Evolutionary conservation across 164 flowering plant genomes (phyloP).

Genomic region (Paratinospora sagittata): DNA sequence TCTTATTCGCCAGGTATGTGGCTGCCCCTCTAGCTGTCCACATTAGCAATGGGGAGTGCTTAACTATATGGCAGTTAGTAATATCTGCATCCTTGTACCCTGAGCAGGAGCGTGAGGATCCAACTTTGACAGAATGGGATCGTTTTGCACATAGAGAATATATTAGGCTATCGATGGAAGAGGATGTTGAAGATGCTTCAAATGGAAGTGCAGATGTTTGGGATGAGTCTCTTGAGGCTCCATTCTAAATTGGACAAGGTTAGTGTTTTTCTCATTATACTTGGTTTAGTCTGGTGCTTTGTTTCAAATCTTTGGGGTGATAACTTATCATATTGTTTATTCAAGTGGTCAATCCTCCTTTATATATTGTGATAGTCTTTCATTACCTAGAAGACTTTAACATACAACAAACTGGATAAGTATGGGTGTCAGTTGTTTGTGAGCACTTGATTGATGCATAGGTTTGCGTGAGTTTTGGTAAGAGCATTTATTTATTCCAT

Average conservation of each 20-base stretch:
- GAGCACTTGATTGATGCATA: no score
- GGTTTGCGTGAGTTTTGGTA: no score
- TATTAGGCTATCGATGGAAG: slow-evolving; percentile 97
- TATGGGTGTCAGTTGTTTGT: no score
- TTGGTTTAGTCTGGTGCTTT: background rate
- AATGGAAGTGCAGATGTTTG: slow-evolving; percentile 97
- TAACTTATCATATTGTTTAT: background rate
- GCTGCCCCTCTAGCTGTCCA: background rate
- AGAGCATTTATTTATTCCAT: no score
- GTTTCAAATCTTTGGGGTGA: background rate
- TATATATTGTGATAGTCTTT: no score
- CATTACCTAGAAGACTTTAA: background rate
- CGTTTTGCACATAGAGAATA: slow-evolving; percentile 97
- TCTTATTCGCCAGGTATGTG: slow-evolving; percentile 87
- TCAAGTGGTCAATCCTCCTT: no score
- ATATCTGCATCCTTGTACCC: background rate
- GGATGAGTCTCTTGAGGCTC: slow-evolving; percentile 97
- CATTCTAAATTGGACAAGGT: slow-evolving; percentile 46
- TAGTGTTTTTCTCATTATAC: slow-evolving; percentile 2
- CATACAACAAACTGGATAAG: background rate
- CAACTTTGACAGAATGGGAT: slow-evolving; percentile 97
- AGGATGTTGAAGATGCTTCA: slow-evolving; percentile 92
- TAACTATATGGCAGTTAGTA: background rate
- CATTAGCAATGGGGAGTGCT: background rate
- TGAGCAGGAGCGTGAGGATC: slow-evolving; percentile 93